A percentile compares a stretch with the other conserved stretches of the same genome.
These are phyloP conservation scores for Botrytis porri DNA, from an alignment of 2,329 filamentous ascomycete species.

Conservation along the genomic window DNA sequence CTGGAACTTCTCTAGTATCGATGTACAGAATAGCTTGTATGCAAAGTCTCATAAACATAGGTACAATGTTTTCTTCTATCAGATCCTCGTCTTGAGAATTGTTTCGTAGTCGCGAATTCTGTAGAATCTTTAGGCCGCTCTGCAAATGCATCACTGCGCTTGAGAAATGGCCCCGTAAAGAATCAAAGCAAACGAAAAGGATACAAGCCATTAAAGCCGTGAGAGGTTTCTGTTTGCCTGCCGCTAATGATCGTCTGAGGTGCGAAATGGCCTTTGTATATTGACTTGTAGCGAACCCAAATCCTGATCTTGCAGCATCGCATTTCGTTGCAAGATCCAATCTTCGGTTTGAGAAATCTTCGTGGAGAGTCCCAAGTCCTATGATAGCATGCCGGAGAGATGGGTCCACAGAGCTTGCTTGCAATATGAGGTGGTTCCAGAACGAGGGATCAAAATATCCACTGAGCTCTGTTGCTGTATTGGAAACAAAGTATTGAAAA, in stretches of 20 bases:
- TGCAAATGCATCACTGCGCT: constrained; percentile 36
- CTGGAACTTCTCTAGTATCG: constrained; percentile 28
- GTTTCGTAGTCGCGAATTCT: constrained; percentile 22
- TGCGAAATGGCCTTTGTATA: constrained; percentile 36
- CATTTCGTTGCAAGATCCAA: constrained; percentile 17
- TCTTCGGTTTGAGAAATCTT: constrained; percentile 30
- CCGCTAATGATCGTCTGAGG: constrained; percentile 29
- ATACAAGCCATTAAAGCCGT: constrained; percentile 35
- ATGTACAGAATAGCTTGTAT: constrained; percentile 35
- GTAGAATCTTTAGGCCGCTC: constrained; percentile 34
- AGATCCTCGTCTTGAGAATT: constrained; percentile 23
- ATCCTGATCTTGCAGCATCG: constrained; percentile 17
- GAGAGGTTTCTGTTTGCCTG: constrained; percentile 29
- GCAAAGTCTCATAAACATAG: constrained; percentile 32
- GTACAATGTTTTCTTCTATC: constrained; percentile 30
- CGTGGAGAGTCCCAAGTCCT: constrained; percentile 35
- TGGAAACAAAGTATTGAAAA: constrained; percentile 33
- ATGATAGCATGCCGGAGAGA: constrained; percentile 35
- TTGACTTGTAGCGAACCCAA: constrained; percentile 33
- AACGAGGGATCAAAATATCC: constrained; percentile 33
- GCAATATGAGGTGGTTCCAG: constrained; percentile 34
- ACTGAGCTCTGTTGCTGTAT: constrained; percentile 31
- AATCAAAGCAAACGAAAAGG: constrained; percentile 37
- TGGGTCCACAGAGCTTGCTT: constrained; percentile 31
- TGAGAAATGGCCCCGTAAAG: constrained; percentile 32